Percentiles rank a stretch among this genome's conserved stretches.
Evolutionary conservation across 805 yeast species (phyloP).

Genomic region (Yarrowia divulgata): DNA sequence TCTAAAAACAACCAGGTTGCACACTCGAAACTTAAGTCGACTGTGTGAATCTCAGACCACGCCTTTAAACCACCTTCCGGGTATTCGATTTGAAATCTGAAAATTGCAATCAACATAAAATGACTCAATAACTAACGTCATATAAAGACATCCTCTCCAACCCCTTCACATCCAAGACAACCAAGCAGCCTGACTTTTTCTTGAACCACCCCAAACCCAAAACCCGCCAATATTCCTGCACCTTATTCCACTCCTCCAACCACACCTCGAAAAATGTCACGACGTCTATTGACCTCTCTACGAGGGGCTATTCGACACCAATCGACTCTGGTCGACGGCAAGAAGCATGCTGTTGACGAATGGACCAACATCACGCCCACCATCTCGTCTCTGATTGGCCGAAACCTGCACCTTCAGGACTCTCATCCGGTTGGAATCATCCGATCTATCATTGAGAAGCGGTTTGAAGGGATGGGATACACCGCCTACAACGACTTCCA

Average conservation of each 20-base stretch:
- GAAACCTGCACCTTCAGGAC: conserved; percentile 74
- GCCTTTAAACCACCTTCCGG: not conserved
- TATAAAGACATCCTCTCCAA: not conserved
- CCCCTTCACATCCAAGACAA: not conserved
- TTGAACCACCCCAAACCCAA: not conserved
- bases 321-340: conserved; percentile 49
- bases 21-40: not conserved
- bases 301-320: conserved; percentile 23
- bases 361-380: conserved; percentile 87
- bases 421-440: conserved; percentile 92
- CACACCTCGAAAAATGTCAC: conserved; percentile 11
- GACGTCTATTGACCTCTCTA: conserved; percentile 16
- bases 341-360: conserved; percentile 65
- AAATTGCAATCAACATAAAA: not conserved
- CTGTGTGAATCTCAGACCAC: not conserved
- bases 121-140: not conserved
- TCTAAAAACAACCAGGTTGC: too few relatives aligned
- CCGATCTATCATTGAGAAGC: conserved; percentile 71
- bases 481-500: conserved; percentile 80
- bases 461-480: conserved; percentile 66
- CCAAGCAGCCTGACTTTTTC: too few relatives aligned
- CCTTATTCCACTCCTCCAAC: not conserved
- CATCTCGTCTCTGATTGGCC: conserved; percentile 69
- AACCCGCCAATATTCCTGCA: not conserved
- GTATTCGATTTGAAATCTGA: not conserved